Evolutionary conservation across 163 green algal genomes (phyloP).

Genomic region (Scenedesmus sp.): DNA sequence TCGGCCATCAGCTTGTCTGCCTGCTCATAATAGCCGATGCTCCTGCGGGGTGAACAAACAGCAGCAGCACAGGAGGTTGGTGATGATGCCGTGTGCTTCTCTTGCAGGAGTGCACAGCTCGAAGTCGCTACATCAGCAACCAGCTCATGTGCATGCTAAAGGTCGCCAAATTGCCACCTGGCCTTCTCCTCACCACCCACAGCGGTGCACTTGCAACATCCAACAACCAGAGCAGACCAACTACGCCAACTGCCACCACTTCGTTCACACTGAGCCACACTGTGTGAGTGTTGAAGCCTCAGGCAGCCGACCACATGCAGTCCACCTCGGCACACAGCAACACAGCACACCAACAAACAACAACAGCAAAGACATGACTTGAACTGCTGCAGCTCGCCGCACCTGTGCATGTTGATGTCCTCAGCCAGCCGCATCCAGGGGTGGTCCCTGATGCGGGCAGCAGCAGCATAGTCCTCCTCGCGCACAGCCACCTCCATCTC

Average conservation of each 20-base stretch:
- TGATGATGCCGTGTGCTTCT: background rate
- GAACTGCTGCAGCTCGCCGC: background rate
- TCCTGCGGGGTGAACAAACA: background rate
- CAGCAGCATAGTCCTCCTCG: slow-evolving; percentile 68
- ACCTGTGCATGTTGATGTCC: slow-evolving; percentile 64
- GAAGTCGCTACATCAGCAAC: no score
- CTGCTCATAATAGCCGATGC: slow-evolving; percentile 52
- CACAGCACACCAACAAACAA: no score
- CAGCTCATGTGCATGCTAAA: no score
- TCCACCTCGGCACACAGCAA: background rate
- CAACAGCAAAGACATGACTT: no score
- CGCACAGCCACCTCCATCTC: slow-evolving; percentile 83
- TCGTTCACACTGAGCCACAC: no score
- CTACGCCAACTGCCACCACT: no score
- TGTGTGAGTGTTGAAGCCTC: no score
- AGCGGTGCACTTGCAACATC: no score
- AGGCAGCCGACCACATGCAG: background rate
- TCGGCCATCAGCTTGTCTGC: slow-evolving; percentile 42
- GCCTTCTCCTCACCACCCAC: no score
- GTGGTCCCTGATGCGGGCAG: slow-evolving; percentile 80
- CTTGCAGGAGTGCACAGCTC: background rate
- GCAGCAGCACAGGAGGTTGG: background rate
- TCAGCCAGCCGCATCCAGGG: slow-evolving; percentile 81
- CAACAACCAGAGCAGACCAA: no score
- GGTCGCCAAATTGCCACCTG: no score